Percentiles rank a stretch among this genome's conserved stretches.
Conservation (phyloP, 2,329 filamentous ascomycete genomes). For the Claviceps purpurea region DNA sequence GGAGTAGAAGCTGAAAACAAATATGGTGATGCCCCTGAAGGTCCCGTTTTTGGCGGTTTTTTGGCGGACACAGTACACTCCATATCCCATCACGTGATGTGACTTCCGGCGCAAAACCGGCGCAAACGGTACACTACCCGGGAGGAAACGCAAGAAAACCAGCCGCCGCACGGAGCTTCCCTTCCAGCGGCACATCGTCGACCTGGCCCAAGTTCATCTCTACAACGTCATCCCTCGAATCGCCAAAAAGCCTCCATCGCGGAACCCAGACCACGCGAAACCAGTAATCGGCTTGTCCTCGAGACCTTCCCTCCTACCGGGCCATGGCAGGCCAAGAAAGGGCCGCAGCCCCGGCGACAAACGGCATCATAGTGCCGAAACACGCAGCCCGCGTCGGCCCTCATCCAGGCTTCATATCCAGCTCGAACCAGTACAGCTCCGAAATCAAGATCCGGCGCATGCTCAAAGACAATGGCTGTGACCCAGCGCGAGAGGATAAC, state of each 20-base stretch:
- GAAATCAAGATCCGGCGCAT: conserved; percentile 68
- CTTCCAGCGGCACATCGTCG: no score
- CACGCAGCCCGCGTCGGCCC: conserved; percentile 18
- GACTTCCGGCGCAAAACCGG: neutral
- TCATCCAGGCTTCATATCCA: conserved; percentile 34
- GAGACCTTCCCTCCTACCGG: neutral
- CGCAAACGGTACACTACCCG: neutral
- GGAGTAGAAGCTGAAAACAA: no score
- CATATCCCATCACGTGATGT: no score
- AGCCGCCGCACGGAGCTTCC: no score
- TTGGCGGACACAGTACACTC: no score
- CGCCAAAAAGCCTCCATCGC: no score
- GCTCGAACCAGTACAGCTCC: conserved; percentile 59
- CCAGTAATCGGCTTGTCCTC: neutral
- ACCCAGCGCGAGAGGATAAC: conserved; percentile 65
- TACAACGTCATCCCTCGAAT: neutral
- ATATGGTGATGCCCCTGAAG: no score
- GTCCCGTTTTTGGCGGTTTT: no score
- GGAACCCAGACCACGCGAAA: neutral
- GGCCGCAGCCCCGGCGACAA: conserved; percentile 2
- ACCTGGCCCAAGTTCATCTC: neutral
- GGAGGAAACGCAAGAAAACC: neutral
- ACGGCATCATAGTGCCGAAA: conserved; percentile 6
- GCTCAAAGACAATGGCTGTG: conserved; percentile 54
- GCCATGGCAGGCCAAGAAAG: conserved; percentile 4